Conservation (phyloP, 2,329 filamentous ascomycete genomes). For the Biscogniauxia mediterranea region DNA sequence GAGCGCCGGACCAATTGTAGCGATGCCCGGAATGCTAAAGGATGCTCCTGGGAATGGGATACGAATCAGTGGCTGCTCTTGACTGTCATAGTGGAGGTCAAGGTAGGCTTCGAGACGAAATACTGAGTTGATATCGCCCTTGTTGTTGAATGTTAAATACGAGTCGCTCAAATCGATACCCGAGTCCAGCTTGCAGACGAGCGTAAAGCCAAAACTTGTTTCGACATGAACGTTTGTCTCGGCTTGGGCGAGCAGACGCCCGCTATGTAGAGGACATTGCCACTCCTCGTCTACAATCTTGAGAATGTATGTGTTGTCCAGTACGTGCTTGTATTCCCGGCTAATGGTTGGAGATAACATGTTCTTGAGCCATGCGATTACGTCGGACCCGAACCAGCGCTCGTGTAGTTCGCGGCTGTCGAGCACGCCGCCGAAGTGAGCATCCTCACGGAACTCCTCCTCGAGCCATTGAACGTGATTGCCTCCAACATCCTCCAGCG, state of each 20-base stretch:
- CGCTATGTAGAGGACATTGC: constrained; percentile 11
- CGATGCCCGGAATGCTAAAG: constrained; percentile 31
- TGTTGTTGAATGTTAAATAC: constrained; percentile 27
- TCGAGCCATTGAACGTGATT: constrained; percentile 39
- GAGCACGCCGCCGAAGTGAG: constrained; percentile 30
- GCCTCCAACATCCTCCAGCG: constrained; percentile 27
- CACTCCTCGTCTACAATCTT: constrained; percentile 26
- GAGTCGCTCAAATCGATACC: constrained; percentile 25
- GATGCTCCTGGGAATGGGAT: constrained; percentile 28
- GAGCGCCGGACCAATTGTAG: constrained; percentile 33
- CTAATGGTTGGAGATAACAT: constrained; percentile 27
- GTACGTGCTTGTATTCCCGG: constrained; percentile 24
- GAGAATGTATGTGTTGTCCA: constrained; percentile 16
- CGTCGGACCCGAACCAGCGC: constrained; percentile 29
- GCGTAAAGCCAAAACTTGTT: constrained; percentile 30
- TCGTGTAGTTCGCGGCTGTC: constrained; percentile 31
- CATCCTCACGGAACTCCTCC: constrained; percentile 35
- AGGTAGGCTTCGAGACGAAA: constrained; percentile 28
- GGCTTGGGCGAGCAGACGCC: constrained; percentile 20
- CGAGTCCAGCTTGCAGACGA: constrained; percentile 17
- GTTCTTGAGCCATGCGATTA: constrained; percentile 10
- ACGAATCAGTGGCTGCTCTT: constrained; percentile 18
- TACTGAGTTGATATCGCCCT: constrained; percentile 24
- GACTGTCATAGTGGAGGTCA: constrained; percentile 16
- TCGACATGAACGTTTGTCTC: constrained; percentile 14